phyloP scores from a whole-genome alignment of 73 alveolate genomes.

The Tetrahymena thermophila region DNA sequence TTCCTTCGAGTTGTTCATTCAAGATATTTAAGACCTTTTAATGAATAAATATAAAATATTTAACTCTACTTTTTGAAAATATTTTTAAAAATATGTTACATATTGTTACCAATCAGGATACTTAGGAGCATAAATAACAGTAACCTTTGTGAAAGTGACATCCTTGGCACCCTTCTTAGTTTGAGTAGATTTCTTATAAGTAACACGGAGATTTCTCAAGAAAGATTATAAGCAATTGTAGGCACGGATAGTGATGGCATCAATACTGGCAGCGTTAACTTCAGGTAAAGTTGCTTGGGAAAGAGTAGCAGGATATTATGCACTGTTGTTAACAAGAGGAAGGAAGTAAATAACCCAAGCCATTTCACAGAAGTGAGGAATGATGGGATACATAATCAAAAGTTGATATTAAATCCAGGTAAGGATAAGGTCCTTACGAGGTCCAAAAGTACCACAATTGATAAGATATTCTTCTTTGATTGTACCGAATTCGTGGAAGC shows the following conservation, averaged over 20 bases:
- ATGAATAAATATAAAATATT: not conserved
- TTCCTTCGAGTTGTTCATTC: not conserved
- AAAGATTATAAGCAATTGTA: conserved; percentile 53
- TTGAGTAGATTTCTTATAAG: conserved; percentile 57
- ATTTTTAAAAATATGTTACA: not conserved
- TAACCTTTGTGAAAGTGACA: not conserved
- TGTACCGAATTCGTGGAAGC: conserved; percentile 84
- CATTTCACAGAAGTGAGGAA: conserved; percentile 96
- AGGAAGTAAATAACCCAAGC: conserved; percentile 72
- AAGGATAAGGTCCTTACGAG: conserved; percentile 54
- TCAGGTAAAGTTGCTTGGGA: conserved; percentile 70
- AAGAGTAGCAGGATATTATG: conserved; percentile 48
- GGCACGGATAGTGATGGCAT: conserved; percentile 50
- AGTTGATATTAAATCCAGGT: conserved; percentile 62
- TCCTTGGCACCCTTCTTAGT: conserved; percentile 34
- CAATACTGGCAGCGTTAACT: conserved; percentile 48
- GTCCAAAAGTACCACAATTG: conserved; percentile 68
- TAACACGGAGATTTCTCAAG: conserved; percentile 58
- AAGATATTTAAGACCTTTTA: not conserved
- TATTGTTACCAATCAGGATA: conserved; percentile 39
- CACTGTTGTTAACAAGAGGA: conserved; percentile 50
- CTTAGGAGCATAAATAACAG: conserved; percentile 36
- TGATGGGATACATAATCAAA: conserved; percentile 77
- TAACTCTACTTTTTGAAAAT: not conserved
- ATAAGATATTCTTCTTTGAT: conserved; percentile 85